Evolutionary conservation across 2,329 filamentous ascomycete genomes (phyloP).

Genomic region (Cryoendolithus antarcticus): DNA sequence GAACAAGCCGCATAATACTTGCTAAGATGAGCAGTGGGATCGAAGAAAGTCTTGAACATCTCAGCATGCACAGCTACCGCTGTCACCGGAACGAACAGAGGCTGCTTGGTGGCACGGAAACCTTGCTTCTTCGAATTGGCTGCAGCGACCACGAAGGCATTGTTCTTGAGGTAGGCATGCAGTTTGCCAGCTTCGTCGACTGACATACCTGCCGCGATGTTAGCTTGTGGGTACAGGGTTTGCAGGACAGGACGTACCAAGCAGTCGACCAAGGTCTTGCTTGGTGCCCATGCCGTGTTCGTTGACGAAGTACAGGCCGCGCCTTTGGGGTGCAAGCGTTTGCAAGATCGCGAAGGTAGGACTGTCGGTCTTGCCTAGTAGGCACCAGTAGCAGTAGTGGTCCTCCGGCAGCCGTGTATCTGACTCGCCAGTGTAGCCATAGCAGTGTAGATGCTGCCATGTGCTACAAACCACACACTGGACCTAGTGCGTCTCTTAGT

Average conservation of each 20-base stretch:
- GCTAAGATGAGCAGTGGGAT: constrained; percentile 14
- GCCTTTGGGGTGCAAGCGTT: constrained; percentile 14
- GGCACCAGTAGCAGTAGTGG: constrained; percentile 37
- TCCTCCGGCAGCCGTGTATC: constrained; percentile 28
- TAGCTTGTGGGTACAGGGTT: constrained; percentile 3
- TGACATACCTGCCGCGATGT: constrained; percentile 9
- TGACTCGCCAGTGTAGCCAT: constrained; percentile 28
- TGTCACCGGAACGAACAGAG: constrained; percentile 11
- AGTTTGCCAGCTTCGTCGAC: constrained; percentile 6
- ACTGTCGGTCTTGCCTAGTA: constrained; percentile 19
- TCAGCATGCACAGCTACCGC: constrained; percentile 9
- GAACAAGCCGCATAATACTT: neutral
- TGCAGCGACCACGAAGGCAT: constrained; percentile 12
- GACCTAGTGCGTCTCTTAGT: constrained; percentile 21
- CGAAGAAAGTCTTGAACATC: constrained; percentile 16
- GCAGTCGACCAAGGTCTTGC: constrained; percentile 7
- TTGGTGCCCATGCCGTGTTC: constrained; percentile 11
- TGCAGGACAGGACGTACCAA: constrained; percentile 9
- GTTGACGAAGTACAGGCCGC: constrained; percentile 13
- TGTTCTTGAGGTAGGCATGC: constrained; percentile 9
- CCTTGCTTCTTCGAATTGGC: constrained; percentile 9
- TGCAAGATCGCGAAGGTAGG: constrained; percentile 7
- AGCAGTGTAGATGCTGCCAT: constrained; percentile 36
- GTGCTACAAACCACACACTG: constrained; percentile 32
- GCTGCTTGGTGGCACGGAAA: constrained; percentile 9